Evolutionary conservation across 2,329 filamentous ascomycete species (phyloP).

Genomic region (Exserohilum rostratum): DNA sequence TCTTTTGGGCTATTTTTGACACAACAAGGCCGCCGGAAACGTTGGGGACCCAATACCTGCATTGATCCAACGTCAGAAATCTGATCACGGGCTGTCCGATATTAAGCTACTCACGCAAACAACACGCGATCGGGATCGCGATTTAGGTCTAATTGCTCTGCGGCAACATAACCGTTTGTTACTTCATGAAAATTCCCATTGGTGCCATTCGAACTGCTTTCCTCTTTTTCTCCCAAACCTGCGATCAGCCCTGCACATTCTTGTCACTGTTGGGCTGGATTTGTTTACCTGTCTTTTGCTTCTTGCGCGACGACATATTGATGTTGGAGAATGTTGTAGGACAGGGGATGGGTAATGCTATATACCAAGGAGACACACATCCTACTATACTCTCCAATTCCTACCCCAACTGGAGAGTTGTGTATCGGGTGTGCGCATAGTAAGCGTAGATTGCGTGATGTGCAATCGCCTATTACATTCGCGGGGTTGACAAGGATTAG

Average conservation of each 20-base stretch:
- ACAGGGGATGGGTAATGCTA: neutral
- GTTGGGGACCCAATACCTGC: slow-evolving; percentile 61
- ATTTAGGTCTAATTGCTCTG: slow-evolving; percentile 45
- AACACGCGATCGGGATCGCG: slow-evolving; percentile 52
- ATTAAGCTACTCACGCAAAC: slow-evolving; percentile 46
- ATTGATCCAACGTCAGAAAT: neutral
- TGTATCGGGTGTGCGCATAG: neutral
- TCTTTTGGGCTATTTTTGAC: slow-evolving; percentile 58
- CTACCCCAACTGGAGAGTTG: neutral
- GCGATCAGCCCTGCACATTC: neutral
- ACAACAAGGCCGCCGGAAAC: slow-evolving; percentile 61
- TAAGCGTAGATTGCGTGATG: slow-evolving; percentile 14
- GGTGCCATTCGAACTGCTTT: neutral
- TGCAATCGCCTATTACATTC: neutral
- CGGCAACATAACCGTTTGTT: slow-evolving; percentile 29
- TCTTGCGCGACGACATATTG: slow-evolving; percentile 6
- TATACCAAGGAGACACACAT: neutral
- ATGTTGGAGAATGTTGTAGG: neutral
- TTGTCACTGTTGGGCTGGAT: neutral
- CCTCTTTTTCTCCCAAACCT: neutral
- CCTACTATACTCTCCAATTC: neutral
- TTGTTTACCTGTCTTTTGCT: slow-evolving; percentile 3
- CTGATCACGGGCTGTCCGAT: neutral
- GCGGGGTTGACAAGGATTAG: neutral
- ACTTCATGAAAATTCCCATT: neutral